Base-by-base conservation (phyloP, 768 basidiomycete genomes). In the Daedaleopsis nitida region DNA sequence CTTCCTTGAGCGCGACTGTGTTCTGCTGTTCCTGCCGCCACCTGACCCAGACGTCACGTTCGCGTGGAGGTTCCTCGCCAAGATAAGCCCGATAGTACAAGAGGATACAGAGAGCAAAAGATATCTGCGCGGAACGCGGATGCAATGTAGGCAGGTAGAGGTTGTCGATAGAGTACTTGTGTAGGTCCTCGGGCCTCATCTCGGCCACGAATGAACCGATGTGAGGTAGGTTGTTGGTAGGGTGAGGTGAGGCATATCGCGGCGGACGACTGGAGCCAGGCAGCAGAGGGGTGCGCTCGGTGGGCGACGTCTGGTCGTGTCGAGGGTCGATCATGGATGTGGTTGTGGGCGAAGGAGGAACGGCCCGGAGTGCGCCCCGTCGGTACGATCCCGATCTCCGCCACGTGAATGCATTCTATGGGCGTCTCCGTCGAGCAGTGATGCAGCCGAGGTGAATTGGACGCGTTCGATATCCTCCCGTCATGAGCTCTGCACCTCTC, bases 401-500 rank as follows among this genome's bases (percentile, higher is more conserved):
- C 52, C 64, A 65, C 60, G 55, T 61, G 59, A 43, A 32, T 23
- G 32, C 34, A 32, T 44, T 32, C 48, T 39, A 47, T 55, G 59
- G 64, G 55, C 64, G 54, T 49, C 47, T 49, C 9, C 13, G 39
- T 17, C 11, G 51, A 53, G 42, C 32, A 49, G 50, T 34, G 42
- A 48, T 24, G 7, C 17, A 23, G 48, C 24, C 50, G 14, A 9
- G 38, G 42, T 37, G 12, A 23, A n/a, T 56, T 56, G 34, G 21
- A 38, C 34, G 27, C 44, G 17, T 37, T 45, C 56, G 24, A 42
- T 21, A 44, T 42, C 17, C 51, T 35, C 37, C 58, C 67, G 65
- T 56, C 48, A 89, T 88, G 87, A 85, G 81, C 75, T 78, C 77
- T 55, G 81, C 86, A 34, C 89, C 91, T 21, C 77, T 93, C 52